Evolutionary conservation across 257 asterid genomes (phyloP), one percentile per base, ranked within the genome.

Genomic region (Solanum microdontum): DNA sequence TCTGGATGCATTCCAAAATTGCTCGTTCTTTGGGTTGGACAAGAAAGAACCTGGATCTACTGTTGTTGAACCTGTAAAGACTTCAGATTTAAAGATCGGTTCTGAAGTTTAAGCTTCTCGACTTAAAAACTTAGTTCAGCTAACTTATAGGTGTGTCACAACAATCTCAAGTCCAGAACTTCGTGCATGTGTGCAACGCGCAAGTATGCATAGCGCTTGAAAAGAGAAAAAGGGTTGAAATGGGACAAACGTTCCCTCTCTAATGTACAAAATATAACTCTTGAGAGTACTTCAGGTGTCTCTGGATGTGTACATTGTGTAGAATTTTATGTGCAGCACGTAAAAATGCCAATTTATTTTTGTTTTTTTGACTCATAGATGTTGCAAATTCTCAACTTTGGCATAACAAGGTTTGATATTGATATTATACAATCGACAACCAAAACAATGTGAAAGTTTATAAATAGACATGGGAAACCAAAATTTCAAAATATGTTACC

Each of bases 1-100:
- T 89, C 91, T 95, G 92, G 99, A 97, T 39, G 99, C 95, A 0
- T 94, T 96, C 90, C 99, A 96, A 88, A 95, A 89, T 73, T 96
- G 98, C 93, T 96, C 96, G 11, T 96, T 97, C 89, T 94, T 95
- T 85, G 97, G 95, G 85, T 87, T 91, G 66, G 99, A 96, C 87
- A 94, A 92, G 94, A 96, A 95, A 87, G 98, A 93, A 87, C 77
- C 92, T 64, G 89, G 91, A 83, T 88, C 96, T 17, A 83, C 91
- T 51, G 92, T 88, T 87, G 97, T 88, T 87, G 97, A 94, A 90
- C 89, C 94, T 84, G 92, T 87, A 83, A 94, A 36, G 14, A 36
- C 51, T 19, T 88, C 92, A 26, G 95, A 94, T 87, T 89, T 88
- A 89, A 92, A 92, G 90, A 92, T 94, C 77, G 89, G 93, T 30